phyloP scores from a whole-genome alignment of 2,329 filamentous ascomycete genomes.

The Cryphonectria carpinicola region DNA sequence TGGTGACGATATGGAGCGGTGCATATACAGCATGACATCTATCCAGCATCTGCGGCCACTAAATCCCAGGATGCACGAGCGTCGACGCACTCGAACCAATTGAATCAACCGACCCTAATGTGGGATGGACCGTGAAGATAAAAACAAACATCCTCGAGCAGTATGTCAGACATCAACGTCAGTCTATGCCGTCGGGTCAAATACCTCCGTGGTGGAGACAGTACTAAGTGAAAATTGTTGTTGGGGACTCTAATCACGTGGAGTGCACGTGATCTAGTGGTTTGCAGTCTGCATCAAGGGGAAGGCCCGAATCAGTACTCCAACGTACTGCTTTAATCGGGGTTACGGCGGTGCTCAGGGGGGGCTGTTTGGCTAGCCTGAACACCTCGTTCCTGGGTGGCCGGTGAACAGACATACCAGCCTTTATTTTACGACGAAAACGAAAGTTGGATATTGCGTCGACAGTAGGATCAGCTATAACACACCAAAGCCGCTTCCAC shows the following conservation, averaged over 20 bases:
- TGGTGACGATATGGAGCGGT: background rate
- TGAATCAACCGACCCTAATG: background rate
- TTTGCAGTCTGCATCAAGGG: background rate
- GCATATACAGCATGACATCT: background rate
- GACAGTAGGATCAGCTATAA: background rate
- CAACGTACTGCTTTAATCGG: too few species aligned
- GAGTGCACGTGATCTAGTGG: background rate
- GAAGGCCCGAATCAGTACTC: background rate
- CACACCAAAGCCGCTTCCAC: too few species aligned
- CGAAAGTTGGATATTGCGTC: background rate
- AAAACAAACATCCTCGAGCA: background rate
- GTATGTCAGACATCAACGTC: background rate
- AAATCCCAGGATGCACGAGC: background rate
- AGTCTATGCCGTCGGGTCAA: background rate
- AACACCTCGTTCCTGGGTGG: slow-evolving; percentile 14
- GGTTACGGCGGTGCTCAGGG: background rate
- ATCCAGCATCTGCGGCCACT: background rate
- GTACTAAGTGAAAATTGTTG: background rate
- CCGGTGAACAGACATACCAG: background rate
- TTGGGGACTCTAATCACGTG: background rate
- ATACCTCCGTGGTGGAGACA: too few species aligned
- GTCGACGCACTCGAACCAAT: background rate
- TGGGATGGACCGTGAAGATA: background rate
- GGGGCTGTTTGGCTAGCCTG: slow-evolving; percentile 8
- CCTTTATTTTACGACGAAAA: background rate